These are phyloP conservation scores for Pseudogymnoascus sp. DNA, from an alignment of 2,329 filamentous ascomycete species.

Conservation along the genomic window DNA sequence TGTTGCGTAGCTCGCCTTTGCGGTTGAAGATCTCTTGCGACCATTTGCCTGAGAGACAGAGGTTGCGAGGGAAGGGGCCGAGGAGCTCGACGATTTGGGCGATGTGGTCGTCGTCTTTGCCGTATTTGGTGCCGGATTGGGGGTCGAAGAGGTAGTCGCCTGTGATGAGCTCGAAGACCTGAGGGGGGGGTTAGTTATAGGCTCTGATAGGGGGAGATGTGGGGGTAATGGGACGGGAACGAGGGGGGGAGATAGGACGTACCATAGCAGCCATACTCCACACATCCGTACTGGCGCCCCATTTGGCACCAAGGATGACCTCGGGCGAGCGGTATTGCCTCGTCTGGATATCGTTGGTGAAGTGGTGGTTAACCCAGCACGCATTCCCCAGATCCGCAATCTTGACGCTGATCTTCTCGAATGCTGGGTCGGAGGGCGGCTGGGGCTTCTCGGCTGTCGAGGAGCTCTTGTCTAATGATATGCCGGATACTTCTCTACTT, in stretches of 20 bases:
- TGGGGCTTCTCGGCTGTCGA: slow-evolving; percentile 50
- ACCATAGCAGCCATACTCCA: slow-evolving; percentile 99
- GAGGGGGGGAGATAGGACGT: slow-evolving; percentile 29
- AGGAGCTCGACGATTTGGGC: slow-evolving; percentile 97
- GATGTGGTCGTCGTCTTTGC: slow-evolving; percentile 98
- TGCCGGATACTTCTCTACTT: slow-evolving; percentile 87
- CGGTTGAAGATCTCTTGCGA: slow-evolving; percentile 98
- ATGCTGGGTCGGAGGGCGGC: slow-evolving; percentile 46
- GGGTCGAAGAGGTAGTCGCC: slow-evolving; percentile 98
- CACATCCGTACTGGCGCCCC: slow-evolving; percentile 98
- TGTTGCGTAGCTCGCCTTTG: slow-evolving; percentile 94
- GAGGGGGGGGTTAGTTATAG: slow-evolving; percentile 10
- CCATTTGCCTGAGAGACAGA: slow-evolving; percentile 93
- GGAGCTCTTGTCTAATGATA: slow-evolving; percentile 73
- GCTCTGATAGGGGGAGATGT: neutral
- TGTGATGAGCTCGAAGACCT: slow-evolving; percentile 97
- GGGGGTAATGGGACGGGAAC: neutral
- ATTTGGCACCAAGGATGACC: slow-evolving; percentile 92
- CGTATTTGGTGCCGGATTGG: slow-evolving; percentile 96
- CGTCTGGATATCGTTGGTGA: slow-evolving; percentile 98
- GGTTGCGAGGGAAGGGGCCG: slow-evolving; percentile 82
- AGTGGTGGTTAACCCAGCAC: slow-evolving; percentile 98
- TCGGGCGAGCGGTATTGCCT: slow-evolving; percentile 95
- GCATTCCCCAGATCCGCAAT: slow-evolving; percentile 97
- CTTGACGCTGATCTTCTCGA: slow-evolving; percentile 77